Percentiles rank a stretch among this genome's conserved stretches.
Evolutionary conservation across 495 filamentous ascomycete species (phyloP).

Genomic region (Tuber umbilicatum): DNA sequence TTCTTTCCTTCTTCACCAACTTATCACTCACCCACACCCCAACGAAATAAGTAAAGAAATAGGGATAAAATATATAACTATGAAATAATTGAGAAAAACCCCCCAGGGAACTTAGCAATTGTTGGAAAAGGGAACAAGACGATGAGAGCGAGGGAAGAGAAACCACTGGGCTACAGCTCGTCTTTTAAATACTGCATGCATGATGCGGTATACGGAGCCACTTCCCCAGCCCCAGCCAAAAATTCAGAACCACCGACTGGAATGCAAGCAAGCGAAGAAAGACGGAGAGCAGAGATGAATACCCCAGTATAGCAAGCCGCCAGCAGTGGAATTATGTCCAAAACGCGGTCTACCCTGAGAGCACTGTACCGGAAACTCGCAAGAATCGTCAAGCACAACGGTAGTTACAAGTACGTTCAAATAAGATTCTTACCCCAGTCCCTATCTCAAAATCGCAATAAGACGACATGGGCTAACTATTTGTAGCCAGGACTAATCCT

Average conservation of each 20-base stretch:
- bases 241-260: neutral
- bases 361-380: neutral
- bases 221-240: neutral
- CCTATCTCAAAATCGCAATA: neutral
- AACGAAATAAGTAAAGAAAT: neutral
- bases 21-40: neutral
- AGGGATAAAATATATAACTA: neutral
- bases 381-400: too few species aligned
- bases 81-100: neutral
- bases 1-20: neutral
- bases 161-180: neutral
- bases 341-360: neutral
- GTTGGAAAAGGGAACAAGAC: neutral
- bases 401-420: too few species aligned
- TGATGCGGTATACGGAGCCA: neutral
- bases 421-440: too few species aligned
- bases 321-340: neutral
- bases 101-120: neutral
- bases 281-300: neutral
- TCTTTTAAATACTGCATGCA: neutral
- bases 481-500: too few species aligned
- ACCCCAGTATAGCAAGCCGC: neutral
- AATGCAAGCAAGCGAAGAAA: neutral
- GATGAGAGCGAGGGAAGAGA: neutral
- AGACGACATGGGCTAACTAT: too few species aligned